Conservation (phyloP, 768 basidiomycete genomes). For the Kwoniella bestiolae region DNA sequence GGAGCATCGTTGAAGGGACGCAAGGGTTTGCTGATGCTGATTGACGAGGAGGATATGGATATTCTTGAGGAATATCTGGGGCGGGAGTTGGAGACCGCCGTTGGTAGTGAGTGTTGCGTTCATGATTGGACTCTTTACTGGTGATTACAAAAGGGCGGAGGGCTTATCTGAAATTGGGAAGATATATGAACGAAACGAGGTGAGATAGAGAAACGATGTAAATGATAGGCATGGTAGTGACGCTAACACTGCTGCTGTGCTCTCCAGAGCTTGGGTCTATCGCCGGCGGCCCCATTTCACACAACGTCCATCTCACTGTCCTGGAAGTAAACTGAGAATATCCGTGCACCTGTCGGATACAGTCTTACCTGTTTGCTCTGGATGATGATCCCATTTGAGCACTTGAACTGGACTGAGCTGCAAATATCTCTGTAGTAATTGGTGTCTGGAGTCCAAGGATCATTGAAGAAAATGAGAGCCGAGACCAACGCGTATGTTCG, state of each 20-base stretch:
- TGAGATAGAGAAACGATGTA: neutral
- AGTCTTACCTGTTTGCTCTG: no score
- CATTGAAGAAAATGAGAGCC: no score
- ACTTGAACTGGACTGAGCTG: neutral
- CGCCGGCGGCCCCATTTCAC: neutral
- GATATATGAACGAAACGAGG: neutral
- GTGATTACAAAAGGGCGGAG: neutral
- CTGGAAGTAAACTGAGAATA: no score
- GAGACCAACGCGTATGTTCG: neutral
- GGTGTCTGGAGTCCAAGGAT: no score
- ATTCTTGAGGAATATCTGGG: neutral
- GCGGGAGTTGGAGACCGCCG: neutral
- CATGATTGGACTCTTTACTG: neutral
- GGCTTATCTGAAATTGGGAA: no score
- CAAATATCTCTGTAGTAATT: no score
- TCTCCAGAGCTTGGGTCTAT: neutral
- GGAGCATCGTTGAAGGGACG: neutral
- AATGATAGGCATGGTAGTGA: neutral
- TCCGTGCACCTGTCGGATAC: no score
- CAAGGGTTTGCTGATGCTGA: neutral
- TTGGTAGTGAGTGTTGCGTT: neutral
- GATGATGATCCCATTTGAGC: no score
- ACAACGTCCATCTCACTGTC: no score
- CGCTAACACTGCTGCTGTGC: no score
- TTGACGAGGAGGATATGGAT: neutral